Conservation (phyloP, 2,329 filamentous ascomycete species). For the Botryotinia calthae region DNA sequence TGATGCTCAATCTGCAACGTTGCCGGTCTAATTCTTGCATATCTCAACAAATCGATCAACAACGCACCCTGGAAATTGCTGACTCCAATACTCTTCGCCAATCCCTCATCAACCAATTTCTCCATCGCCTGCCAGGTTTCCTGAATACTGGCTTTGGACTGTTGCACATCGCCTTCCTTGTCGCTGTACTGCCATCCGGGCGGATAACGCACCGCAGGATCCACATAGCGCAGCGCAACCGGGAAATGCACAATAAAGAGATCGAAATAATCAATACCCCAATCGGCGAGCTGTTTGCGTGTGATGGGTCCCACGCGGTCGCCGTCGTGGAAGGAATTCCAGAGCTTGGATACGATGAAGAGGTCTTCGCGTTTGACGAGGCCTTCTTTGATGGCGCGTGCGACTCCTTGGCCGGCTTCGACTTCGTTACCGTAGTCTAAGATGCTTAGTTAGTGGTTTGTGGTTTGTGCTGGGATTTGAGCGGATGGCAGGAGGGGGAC, state of each 20-base stretch:
- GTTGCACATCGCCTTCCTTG: conserved; percentile 55
- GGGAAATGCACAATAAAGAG: conserved; percentile 90
- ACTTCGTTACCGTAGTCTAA: conserved; percentile 81
- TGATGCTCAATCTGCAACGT: conserved; percentile 88
- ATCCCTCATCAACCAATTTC: conserved; percentile 62
- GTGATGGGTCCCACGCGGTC: conserved; percentile 74
- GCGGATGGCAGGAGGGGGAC: background rate
- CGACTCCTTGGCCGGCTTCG: conserved; percentile 72
- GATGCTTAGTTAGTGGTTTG: background rate
- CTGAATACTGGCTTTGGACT: conserved; percentile 69
- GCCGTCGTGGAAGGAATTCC: conserved; percentile 85
- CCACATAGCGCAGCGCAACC: conserved; percentile 79
- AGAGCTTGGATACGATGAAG: conserved; percentile 91
- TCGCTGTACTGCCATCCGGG: conserved; percentile 72
- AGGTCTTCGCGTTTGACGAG: conserved; percentile 81
- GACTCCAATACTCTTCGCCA: conserved; percentile 73
- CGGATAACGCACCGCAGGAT: conserved; percentile 74
- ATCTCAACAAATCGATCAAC: conserved; percentile 75
- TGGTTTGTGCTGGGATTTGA: background rate
- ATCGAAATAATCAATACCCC: conserved; percentile 86
- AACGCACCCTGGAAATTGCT: conserved; percentile 80
- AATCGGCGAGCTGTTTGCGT: conserved; percentile 75
- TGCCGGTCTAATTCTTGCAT: conserved; percentile 70
- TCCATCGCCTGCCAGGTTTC: conserved; percentile 85
- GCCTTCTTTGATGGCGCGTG: conserved; percentile 76